Evolutionary conservation across 2,329 filamentous ascomycete species (phyloP).

Genomic region (Colletotrichum euphorbiae): DNA sequence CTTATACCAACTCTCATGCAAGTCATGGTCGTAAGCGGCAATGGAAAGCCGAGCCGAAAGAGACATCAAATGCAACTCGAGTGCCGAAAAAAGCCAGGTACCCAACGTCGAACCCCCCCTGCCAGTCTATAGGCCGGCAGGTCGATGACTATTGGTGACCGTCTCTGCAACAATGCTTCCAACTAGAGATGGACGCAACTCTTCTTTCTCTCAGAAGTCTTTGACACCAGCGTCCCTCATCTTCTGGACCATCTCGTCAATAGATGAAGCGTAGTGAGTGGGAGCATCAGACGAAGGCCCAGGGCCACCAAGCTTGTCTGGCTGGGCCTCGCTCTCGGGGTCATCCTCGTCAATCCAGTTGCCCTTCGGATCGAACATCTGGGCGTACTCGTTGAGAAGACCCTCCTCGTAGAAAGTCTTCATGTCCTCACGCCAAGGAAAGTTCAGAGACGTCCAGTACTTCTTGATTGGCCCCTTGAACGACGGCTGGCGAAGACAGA

Average conservation of each 20-base stretch:
- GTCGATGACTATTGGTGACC: too few species aligned
- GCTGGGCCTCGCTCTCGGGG: background rate
- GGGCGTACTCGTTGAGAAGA: conserved; percentile 20
- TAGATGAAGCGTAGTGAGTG: conserved; percentile 15
- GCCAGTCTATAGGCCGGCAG: too few species aligned
- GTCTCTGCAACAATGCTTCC: background rate
- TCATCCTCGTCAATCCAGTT: conserved; percentile 20
- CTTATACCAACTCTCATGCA: too few species aligned
- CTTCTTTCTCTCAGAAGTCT: background rate
- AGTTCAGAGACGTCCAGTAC: conserved; percentile 25
- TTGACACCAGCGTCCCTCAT: conserved; percentile 1
- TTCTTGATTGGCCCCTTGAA: conserved; percentile 8
- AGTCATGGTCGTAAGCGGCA: too few species aligned
- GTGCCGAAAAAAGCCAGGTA: too few species aligned
- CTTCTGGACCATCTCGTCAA: conserved; percentile 20
- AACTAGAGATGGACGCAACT: background rate
- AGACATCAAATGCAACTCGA: too few species aligned
- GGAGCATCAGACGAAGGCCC: background rate
- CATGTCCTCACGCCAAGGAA: conserved; percentile 38
- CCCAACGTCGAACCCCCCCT: too few species aligned
- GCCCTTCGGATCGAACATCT: conserved; percentile 15
- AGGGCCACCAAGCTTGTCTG: background rate
- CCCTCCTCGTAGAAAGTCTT: conserved; percentile 27
- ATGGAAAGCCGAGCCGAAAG: too few species aligned
- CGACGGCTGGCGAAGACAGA: conserved; percentile 22